Evolutionary conservation across 2,329 filamentous ascomycete species (phyloP), one percentile per base, ranked within the genome.

Genomic region (Cytospora mali): DNA sequence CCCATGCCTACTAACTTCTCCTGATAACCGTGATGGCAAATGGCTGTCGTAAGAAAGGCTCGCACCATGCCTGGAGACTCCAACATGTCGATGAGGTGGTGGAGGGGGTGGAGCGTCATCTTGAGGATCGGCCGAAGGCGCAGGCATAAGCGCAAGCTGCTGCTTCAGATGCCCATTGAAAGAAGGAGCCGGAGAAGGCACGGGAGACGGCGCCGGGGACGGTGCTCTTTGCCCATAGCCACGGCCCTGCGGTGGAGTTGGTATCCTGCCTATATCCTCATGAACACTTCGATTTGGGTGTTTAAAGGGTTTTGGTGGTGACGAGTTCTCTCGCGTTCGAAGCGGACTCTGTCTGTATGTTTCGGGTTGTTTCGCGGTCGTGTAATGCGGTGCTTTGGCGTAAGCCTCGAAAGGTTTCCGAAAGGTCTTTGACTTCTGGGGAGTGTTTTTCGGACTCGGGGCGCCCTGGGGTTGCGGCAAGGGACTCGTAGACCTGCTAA

Each of bases 81-180:
- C 70, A 23, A 79, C 82, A 75, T 93, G 92, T 9, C 93, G 88
- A 66, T 96, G 92, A 10, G 89, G 89, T 0, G 93, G 93, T 2
- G 92, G 88, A 2, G 93, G 92, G 9, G 93, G 92, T 21, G 92
- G 91, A 10, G 90, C 89, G 23, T 85, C 86, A 48, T 84, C 82
- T 42, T 78, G 77, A 51, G 80, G 74, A 23, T 76, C 71, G 62
- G 72, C 35, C 5, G 66, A 64, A 10, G 68, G 64, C 61, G 61
- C 59, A 59, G 64, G 67, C 5, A 66, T 64, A 10, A 67, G 64
- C 61, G 61, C 59, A 59, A 65, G 67, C 25, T 67, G 68, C 35
- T 69, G 69, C 42, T 67, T 50, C 35, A 67, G 64, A 35, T 66
- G 63, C 68, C 70, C 74, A 69, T 70, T 73, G 59, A 71, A 72